Conservation (phyloP, 2,329 filamentous ascomycete genomes). For the Botryosphaeria agaves region DNA sequence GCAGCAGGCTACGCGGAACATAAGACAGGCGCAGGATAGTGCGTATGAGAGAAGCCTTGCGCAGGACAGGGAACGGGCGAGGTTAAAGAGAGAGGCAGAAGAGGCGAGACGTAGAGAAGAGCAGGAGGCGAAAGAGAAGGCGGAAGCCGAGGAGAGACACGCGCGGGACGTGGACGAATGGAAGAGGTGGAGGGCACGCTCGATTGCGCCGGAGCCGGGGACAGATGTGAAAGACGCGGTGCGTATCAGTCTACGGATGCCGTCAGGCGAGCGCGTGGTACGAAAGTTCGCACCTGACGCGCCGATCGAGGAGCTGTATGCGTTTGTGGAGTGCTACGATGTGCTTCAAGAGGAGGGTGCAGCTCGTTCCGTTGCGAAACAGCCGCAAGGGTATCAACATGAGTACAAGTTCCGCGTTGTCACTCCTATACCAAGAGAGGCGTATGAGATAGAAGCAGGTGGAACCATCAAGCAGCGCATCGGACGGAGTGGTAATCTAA, state of each 20-base stretch:
- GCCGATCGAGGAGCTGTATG: constrained; percentile 76
- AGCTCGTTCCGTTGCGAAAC: constrained; percentile 13
- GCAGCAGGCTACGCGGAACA: constrained; percentile 60
- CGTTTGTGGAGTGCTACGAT: constrained; percentile 85
- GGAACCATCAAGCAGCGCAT: constrained; percentile 55
- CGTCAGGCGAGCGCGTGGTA: constrained; percentile 56
- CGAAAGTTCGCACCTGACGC: constrained; percentile 55
- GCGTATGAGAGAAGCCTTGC: constrained; percentile 89
- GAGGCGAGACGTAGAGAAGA: constrained; percentile 42
- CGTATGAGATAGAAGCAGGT: constrained; percentile 52
- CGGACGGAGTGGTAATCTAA: constrained; percentile 69
- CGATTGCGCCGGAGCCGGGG: constrained; percentile 50
- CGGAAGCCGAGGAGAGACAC: constrained; percentile 41
- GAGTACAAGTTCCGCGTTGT: constrained; percentile 74
- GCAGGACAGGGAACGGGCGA: constrained; percentile 68
- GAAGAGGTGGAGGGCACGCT: constrained; percentile 60
- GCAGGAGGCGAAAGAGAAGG: constrained; percentile 46
- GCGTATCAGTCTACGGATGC: constrained; percentile 45
- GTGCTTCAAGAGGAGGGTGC: constrained; percentile 29
- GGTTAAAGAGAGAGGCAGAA: constrained; percentile 60
- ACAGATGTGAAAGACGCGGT: constrained; percentile 49
- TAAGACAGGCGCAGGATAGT: constrained; percentile 78
- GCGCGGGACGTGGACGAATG: constrained; percentile 47
- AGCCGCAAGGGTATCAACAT: constrained; percentile 58
- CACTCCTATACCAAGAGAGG: constrained; percentile 66